These are phyloP conservation scores for Rhodomyrtus tomentosa DNA, from an alignment of 345 rosid species.

Conservation along the genomic window DNA sequence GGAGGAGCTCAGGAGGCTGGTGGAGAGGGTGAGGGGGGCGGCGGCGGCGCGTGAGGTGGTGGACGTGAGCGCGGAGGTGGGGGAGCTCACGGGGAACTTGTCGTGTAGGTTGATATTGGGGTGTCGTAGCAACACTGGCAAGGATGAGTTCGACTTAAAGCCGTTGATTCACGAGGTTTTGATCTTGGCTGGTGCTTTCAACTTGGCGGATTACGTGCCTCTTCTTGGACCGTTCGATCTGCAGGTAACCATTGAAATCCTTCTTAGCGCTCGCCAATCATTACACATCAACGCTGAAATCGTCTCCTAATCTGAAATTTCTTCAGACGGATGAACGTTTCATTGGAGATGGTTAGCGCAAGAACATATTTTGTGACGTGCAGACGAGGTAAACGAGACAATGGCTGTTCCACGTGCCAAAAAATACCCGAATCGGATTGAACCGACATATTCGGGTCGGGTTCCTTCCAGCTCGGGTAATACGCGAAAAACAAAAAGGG, in stretches of 20 bases:
- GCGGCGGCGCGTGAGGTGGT: background rate
- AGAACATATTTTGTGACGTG: background rate
- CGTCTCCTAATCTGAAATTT: background rate
- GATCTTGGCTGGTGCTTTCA: background rate
- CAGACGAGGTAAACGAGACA: background rate
- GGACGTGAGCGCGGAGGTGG: conserved; percentile 2
- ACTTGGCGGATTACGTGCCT: conserved; percentile 2
- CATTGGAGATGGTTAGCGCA: background rate
- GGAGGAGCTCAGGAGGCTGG: conserved; percentile 1
- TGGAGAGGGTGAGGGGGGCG: background rate
- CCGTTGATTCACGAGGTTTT: background rate
- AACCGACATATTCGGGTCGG: too few species aligned
- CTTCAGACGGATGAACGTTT: background rate
- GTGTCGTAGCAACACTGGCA: background rate
- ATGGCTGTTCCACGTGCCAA: too few species aligned
- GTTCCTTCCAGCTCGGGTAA: too few species aligned
- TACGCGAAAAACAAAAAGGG: too few species aligned
- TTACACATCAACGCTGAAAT: background rate
- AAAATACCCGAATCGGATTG: too few species aligned
- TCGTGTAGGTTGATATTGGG: conserved; percentile 1
- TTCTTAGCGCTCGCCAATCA: background rate
- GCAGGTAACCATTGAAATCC: background rate
- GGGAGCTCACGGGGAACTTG: background rate
- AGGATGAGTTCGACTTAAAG: background rate
- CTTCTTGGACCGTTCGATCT: background rate